phyloP scores from a whole-genome alignment of 2,329 filamentous ascomycete species.

The Daldinia eschscholtzii region DNA sequence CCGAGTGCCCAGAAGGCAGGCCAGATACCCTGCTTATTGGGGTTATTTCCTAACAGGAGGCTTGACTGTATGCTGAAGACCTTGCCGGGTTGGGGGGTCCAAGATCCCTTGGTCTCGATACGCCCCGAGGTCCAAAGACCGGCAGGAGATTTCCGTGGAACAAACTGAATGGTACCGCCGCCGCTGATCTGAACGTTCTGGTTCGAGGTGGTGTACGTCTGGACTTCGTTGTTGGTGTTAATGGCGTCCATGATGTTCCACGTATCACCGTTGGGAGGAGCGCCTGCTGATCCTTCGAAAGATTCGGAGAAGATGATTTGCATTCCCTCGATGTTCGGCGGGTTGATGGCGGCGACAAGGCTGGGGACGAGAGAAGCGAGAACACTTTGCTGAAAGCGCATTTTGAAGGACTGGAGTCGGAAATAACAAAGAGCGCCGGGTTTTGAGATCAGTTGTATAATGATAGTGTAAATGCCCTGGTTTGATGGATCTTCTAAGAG shows the following conservation, averaged over 20 bases:
- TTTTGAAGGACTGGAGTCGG: conserved; percentile 41
- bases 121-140: conserved; percentile 67
- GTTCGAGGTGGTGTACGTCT: conserved; percentile 62
- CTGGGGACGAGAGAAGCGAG: conserved; percentile 46
- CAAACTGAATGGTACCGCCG: conserved; percentile 63
- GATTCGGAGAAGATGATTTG: conserved; percentile 47
- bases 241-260: conserved; percentile 55
- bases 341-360: conserved; percentile 48
- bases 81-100: conserved; percentile 61
- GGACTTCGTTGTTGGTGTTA: conserved; percentile 64
- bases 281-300: conserved; percentile 49
- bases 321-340: conserved; percentile 49
- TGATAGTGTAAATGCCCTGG: conserved; percentile 27
- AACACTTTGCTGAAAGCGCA: conserved; percentile 49
- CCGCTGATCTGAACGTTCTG: conserved; percentile 65
- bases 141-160: conserved; percentile 58
- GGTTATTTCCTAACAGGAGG: conserved; percentile 62
- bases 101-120: conserved; percentile 63
- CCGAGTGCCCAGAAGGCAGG: conserved; percentile 71
- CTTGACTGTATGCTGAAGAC: conserved; percentile 61
- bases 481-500: conserved; percentile 28
- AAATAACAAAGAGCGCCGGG: conserved; percentile 15
- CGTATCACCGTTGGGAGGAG: conserved; percentile 40
- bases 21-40: conserved; percentile 67
- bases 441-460: conserved; percentile 30